Evolutionary conservation across 495 filamentous ascomycete genomes (phyloP), one percentile per base, ranked within the genome.

Genomic region (Aspergillus asperescens): DNA sequence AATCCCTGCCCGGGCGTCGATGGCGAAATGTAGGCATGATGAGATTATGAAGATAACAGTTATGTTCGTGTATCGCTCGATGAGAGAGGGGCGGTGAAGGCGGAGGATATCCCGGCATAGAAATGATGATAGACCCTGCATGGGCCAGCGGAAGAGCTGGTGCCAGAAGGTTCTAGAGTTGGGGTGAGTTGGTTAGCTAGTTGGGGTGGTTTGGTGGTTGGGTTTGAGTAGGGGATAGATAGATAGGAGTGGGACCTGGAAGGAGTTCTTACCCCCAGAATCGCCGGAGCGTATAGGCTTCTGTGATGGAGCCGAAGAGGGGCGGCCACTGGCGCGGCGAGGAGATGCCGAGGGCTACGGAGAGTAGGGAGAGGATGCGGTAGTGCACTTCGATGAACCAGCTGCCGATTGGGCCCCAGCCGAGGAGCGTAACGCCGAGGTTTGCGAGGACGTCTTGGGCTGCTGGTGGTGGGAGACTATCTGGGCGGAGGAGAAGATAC

Each of bases 121-220:
- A 34, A 61, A n/a, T n/a, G n/a, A n/a, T n/a, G n/a, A n/a, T n/a
- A n/a, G n/a, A n/a, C n/a, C n/a, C n/a, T n/a, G n/a, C n/a, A n/a
- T n/a, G n/a, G n/a, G n/a, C n/a, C n/a, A n/a, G n/a, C n/a, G n/a
- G n/a, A n/a, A n/a, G n/a, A n/a, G 57, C 40, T 66, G 64, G 40
- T 72, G 67, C 69, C 69, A 72, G 58, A 65, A 70, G 1, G 5
- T n/a, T 37, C 56, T 65, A n/a, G n/a, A n/a, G 24, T 62, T 65
- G 16, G 15, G 16, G 13, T 22, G 39, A 22, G 10, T 50, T 50
- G 4, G 16, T 27, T 39, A 28, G 25, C 25, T 28, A 28, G 9
- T 28, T 7, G n/a, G n/a, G n/a, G n/a, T n/a, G n/a, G n/a, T n/a
- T n/a, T n/a, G n/a, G n/a, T n/a, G n/a, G n/a, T n/a, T n/a, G n/a